Conservation (phyloP, 2,329 filamentous ascomycete genomes). For the Clarireedia monteithiana region DNA sequence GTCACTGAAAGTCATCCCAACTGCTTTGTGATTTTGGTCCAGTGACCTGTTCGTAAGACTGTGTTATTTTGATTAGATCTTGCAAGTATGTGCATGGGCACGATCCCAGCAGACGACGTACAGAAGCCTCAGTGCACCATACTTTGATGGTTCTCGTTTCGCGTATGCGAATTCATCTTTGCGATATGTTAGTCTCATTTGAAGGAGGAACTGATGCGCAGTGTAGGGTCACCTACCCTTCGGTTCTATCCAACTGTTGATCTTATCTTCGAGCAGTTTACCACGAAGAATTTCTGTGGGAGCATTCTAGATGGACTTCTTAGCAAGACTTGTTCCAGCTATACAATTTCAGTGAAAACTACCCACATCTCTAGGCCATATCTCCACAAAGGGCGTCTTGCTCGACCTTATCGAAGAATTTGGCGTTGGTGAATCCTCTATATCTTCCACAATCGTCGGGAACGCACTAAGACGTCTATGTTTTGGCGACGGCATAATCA, state of each 20-base stretch:
- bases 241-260: slow-evolving; percentile 1
- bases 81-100: neutral
- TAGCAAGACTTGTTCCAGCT: neutral
- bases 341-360: neutral
- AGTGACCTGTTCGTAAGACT: slow-evolving; percentile 1
- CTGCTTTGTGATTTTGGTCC: neutral
- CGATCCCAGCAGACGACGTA: neutral
- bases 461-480: slow-evolving; percentile 3
- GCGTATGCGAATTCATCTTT: neutral
- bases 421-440: neutral
- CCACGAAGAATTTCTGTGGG: neutral
- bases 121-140: slow-evolving; percentile 2
- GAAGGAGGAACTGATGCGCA: neutral
- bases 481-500: neutral
- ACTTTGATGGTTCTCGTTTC: neutral
- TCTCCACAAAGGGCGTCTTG: neutral
- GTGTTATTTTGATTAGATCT: neutral
- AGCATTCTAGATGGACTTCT: neutral
- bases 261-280: neutral
- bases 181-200: neutral
- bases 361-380: neutral
- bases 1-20: neutral
- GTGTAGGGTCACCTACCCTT: neutral
- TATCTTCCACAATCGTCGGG: neutral
- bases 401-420: neutral